These are phyloP conservation scores for Collybia mongolica DNA, from an alignment of 768 basidiomycete species.

Conservation along the genomic window DNA sequence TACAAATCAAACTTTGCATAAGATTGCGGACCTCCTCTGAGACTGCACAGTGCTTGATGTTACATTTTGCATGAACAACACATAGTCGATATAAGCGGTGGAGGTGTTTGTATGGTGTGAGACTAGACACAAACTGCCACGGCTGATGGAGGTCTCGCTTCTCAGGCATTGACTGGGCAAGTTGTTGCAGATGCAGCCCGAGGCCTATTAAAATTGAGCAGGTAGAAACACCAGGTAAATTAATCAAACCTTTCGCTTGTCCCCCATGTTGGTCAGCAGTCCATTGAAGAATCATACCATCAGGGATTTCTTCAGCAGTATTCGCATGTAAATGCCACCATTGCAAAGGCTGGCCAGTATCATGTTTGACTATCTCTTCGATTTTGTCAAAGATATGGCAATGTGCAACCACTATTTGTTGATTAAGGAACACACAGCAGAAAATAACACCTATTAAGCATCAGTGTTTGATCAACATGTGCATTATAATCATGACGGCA, in stretches of 20 bases:
- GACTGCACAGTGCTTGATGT: conserved; percentile 2
- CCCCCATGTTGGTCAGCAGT: conserved; percentile 20
- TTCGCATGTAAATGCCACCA: conserved; percentile 22
- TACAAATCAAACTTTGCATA: conserved; percentile 24
- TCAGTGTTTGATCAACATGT: neutral
- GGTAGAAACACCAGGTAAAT: neutral
- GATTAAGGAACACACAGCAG: conserved; percentile 5
- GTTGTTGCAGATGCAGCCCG: conserved; percentile 17
- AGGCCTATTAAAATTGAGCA: conserved; percentile 11
- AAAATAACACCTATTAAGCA: neutral
- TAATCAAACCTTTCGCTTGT: conserved; percentile 18
- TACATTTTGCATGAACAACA: conserved; percentile 12
- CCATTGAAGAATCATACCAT: conserved; percentile 16
- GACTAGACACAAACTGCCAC: conserved; percentile 5
- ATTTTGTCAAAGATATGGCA: conserved; percentile 3
- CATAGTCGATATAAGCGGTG: conserved; percentile 19
- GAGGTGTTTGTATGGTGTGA: conserved; percentile 22
- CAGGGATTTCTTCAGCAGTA: conserved; percentile 2
- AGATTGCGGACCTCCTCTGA: conserved; percentile 10
- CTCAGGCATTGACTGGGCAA: conserved; percentile 2
- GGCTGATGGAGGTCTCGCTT: conserved; percentile 22
- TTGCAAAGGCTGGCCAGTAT: conserved; percentile 15
- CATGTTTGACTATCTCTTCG: conserved; percentile 16
- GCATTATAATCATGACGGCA: neutral
- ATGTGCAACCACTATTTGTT: conserved; percentile 18